Percentiles rank a stretch among this genome's conserved stretches.
phyloP scores from a whole-genome alignment of 2,329 filamentous ascomycete species.

The Aspergillus phoenicis region DNA sequence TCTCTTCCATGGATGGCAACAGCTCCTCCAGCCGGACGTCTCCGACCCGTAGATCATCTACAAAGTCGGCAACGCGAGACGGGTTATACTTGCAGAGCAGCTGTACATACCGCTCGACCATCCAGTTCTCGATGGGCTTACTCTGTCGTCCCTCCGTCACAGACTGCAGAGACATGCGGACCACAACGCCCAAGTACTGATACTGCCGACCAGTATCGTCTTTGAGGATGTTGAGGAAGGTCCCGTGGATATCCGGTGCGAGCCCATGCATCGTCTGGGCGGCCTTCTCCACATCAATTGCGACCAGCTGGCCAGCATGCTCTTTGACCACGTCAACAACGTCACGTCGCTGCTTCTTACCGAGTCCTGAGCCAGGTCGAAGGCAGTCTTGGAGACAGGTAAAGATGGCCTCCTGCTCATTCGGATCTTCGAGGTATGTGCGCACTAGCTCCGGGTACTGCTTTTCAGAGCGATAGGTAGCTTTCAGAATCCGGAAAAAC shows the following conservation, averaged over 20 bases:
- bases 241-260: slow-evolving; percentile 66
- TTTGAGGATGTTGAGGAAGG: slow-evolving; percentile 63
- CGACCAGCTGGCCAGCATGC: slow-evolving; percentile 67
- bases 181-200: slow-evolving; percentile 72
- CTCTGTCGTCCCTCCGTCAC: slow-evolving; percentile 34
- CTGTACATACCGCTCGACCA: slow-evolving; percentile 82
- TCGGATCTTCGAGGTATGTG: slow-evolving; percentile 81
- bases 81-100: slow-evolving; percentile 88
- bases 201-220: slow-evolving; percentile 69
- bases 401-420: slow-evolving; percentile 75
- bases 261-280: slow-evolving; percentile 66
- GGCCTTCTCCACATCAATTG: slow-evolving; percentile 66
- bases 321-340: slow-evolving; percentile 68
- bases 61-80: slow-evolving; percentile 79
- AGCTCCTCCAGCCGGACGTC: slow-evolving; percentile 79
- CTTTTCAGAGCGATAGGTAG: slow-evolving; percentile 77
- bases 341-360: slow-evolving; percentile 70
- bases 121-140: slow-evolving; percentile 53
- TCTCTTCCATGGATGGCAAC: slow-evolving; percentile 84
- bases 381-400: slow-evolving; percentile 77
- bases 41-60: slow-evolving; percentile 72
- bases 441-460: slow-evolving; percentile 77
- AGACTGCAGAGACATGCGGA: slow-evolving; percentile 63
- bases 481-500: slow-evolving; percentile 91
- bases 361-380: slow-evolving; percentile 63